These are phyloP conservation scores for Gossypium rotundifolium DNA, from an alignment of 345 rosid genomes.

Conservation along the genomic window DNA sequence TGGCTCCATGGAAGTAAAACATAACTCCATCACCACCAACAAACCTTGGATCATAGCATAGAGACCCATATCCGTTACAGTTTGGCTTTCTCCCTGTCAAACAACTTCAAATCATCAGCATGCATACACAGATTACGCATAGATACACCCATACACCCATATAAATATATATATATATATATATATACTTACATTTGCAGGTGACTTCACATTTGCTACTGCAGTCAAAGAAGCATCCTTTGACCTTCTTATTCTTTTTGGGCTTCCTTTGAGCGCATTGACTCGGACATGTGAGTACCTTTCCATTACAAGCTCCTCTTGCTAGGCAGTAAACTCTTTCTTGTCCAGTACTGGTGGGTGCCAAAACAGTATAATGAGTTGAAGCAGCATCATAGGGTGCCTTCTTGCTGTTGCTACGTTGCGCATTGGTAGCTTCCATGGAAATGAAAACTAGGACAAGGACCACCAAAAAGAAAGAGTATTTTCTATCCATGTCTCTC, in stretches of 20 bases:
- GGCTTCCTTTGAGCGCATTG: conserved; percentile 73
- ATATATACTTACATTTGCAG: conserved; percentile 54
- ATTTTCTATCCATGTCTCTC: not conserved
- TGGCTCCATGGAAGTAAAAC: conserved; percentile 76
- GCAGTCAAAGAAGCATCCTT: conserved; percentile 66
- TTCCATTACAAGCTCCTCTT: not conserved
- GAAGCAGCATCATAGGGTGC: not conserved
- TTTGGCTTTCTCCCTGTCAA: conserved; percentile 42
- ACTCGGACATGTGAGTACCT: conserved; percentile 35
- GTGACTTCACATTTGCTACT: conserved; percentile 81
- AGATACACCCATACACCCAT: not conserved
- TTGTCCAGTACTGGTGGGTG: not conserved
- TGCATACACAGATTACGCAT: not conserved
- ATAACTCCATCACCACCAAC: conserved; percentile 72
- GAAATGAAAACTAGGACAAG: not conserved
- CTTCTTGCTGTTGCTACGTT: not conserved
- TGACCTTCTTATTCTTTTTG: conserved; percentile 35
- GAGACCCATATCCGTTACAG: conserved; percentile 51
- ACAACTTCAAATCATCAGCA: not conserved
- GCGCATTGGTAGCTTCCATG: not conserved
- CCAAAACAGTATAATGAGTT: not conserved
- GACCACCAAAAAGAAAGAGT: not conserved
- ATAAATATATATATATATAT: not conserved
- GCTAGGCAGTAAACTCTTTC: not conserved
- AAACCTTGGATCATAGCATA: conserved; percentile 77